Evolutionary conservation across 352 stramenopile genomes (phyloP).

Genomic region (Lagenidium sp.): DNA sequence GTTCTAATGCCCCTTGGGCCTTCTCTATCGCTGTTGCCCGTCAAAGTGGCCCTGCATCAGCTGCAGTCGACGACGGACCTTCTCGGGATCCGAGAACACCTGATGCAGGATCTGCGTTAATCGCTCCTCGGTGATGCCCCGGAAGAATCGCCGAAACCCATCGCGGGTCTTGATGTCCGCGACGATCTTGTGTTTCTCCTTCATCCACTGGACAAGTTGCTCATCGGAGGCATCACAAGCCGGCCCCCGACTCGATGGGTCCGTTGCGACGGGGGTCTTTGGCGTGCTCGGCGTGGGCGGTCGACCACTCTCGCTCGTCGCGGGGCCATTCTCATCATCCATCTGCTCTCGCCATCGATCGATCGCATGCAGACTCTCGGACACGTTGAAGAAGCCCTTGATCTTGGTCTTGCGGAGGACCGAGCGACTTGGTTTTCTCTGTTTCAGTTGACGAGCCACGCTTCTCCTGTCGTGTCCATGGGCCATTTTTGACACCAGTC

Average conservation of each 20-base stretch:
- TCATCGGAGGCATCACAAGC: conserved; percentile 33
- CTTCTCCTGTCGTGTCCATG: too few species aligned
- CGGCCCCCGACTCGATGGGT: conserved; percentile 13
- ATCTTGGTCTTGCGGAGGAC: conserved; percentile 9
- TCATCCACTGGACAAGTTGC: conserved; percentile 39
- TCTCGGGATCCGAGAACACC: conserved; percentile 41
- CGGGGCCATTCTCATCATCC: conserved; percentile 23
- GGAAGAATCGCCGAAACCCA: conserved; percentile 58
- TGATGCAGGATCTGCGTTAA: conserved; percentile 36
- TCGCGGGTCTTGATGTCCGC: conserved; percentile 62
- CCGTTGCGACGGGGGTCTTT: background rate
- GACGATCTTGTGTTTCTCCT: conserved; percentile 27
- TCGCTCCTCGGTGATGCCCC: conserved; percentile 37
- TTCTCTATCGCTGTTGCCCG: too few species aligned
- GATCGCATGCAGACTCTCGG: conserved; percentile 59
- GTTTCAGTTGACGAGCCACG: conserved; percentile 11
- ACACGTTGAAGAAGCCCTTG: conserved; percentile 62
- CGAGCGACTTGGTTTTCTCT: conserved; percentile 10
- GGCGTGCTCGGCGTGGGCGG: background rate
- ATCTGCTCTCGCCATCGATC: conserved; percentile 66
- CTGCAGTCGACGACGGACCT: conserved; percentile 50
- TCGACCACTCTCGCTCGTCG: background rate
- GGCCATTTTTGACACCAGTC: too few species aligned
- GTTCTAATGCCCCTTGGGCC: conserved; percentile 8
- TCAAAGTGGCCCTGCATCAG: conserved; percentile 55